These are phyloP conservation scores for Lachancea lanzarotensis DNA, from an alignment of 805 yeast genomes.

Conservation along the genomic window DNA sequence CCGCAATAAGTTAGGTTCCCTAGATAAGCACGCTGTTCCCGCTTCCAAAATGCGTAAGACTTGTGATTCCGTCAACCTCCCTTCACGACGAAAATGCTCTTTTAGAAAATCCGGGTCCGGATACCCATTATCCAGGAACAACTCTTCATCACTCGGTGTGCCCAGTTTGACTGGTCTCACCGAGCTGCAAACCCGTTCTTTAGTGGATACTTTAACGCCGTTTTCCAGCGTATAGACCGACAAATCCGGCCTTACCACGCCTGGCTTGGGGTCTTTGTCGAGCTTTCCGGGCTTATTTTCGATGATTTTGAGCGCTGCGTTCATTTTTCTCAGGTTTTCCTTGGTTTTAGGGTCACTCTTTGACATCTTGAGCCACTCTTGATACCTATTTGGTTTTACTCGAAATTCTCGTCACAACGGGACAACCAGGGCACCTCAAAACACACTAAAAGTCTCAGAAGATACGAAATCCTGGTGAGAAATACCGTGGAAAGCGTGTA, in stretches of 20 bases:
- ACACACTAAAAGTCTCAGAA: not conserved
- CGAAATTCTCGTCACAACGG: not conserved
- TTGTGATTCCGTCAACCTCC: slow-evolving; percentile 67
- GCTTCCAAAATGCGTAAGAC: slow-evolving; percentile 55
- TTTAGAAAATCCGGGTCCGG: slow-evolving; percentile 70
- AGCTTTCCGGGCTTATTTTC: slow-evolving; percentile 36
- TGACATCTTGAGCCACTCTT: not conserved
- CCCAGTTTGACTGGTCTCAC: slow-evolving; percentile 64
- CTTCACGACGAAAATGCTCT: slow-evolving; percentile 73
- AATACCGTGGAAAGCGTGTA: not conserved
- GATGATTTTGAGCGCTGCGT: slow-evolving; percentile 58
- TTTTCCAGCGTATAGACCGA: slow-evolving; percentile 43
- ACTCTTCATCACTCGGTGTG: slow-evolving; percentile 59
- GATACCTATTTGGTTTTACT: too few species aligned
- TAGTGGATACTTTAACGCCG: slow-evolving; percentile 44
- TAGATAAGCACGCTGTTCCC: slow-evolving; percentile 56
- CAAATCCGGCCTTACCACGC: slow-evolving; percentile 25
- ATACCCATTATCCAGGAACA: slow-evolving; percentile 55
- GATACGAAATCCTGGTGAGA: not conserved
- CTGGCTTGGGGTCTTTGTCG: not conserved
- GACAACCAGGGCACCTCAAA: not conserved
- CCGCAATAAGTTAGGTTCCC: slow-evolving; percentile 72
- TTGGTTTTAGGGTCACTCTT: slow-evolving; percentile 28
- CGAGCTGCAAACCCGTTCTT: slow-evolving; percentile 40
- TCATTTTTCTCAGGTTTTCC: slow-evolving; percentile 50